phyloP scores from a whole-genome alignment of 1,284 basidiomycete genomes.

The Neonothopanus nambi region DNA sequence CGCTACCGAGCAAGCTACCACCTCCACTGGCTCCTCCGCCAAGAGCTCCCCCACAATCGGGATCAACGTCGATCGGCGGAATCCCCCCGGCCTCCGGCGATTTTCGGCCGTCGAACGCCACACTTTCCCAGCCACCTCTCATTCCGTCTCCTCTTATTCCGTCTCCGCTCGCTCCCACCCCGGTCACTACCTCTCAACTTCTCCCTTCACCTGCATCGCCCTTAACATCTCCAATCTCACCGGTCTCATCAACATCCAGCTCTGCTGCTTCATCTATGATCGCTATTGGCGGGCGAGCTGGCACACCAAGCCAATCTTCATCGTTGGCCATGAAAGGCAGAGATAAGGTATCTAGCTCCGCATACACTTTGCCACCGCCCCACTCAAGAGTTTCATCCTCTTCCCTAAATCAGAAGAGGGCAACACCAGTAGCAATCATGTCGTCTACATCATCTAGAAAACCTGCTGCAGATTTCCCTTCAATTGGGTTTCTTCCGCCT shows the following conservation, averaged over 20 bases:
- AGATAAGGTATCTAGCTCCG: not conserved
- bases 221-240: not conserved
- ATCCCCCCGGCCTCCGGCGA: not conserved
- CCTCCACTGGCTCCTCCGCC: constrained; percentile 46
- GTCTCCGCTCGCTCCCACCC: not conserved
- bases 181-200: not conserved
- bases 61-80: constrained; percentile 12
- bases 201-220: not conserved
- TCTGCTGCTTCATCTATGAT: constrained; percentile 1
- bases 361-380: not conserved
- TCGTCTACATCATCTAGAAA: constrained; percentile 20
- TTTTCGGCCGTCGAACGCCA: not conserved
- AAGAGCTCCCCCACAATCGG: constrained; percentile 17
- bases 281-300: not conserved
- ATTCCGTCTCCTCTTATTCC: constrained; percentile 1
- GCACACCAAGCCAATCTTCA: not conserved
- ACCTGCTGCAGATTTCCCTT: constrained; percentile 2
- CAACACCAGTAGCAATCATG: constrained; percentile 29
- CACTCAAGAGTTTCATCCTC: not conserved
- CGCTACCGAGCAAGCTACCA: constrained; percentile 49
- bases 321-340: not conserved
- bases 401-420: constrained; percentile 16
- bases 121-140: not conserved
- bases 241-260: not conserved
- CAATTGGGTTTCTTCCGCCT: constrained; percentile 23